Conservation (phyloP, 345 rosid genomes). For the Pseudoturritis turrita region DNA sequence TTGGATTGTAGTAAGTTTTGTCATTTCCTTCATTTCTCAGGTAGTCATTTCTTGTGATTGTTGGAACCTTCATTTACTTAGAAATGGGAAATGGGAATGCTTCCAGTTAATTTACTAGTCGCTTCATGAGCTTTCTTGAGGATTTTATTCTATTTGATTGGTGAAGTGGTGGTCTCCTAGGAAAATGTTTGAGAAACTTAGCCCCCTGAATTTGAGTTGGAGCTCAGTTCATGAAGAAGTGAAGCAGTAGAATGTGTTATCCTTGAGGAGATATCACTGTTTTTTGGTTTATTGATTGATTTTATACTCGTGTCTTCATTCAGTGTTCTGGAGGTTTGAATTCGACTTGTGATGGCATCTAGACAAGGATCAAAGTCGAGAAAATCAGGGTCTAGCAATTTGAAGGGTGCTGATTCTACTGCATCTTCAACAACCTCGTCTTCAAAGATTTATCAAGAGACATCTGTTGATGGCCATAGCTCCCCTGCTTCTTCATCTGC, state of each 20-base stretch:
- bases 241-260: neutral
- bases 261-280: neutral
- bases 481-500: conserved; percentile 97
- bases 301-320: conserved; percentile 14
- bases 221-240: neutral
- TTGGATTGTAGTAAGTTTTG: neutral
- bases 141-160: neutral
- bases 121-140: neutral
- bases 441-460: conserved; percentile 68
- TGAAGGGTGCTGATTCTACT: conserved; percentile 66
- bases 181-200: neutral
- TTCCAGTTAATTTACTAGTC: neutral
- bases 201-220: neutral
- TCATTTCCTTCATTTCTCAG: neutral
- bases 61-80: neutral
- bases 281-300: neutral
- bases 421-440: conserved; percentile 92
- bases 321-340: conserved; percentile 28
- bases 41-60: neutral
- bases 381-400: conserved; percentile 39
- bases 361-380: conserved; percentile 57
- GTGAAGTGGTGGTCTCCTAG: neutral
- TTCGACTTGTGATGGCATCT: conserved; percentile 59
- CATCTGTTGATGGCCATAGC: conserved; percentile 83
- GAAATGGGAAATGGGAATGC: neutral